Percentiles rank a stretch among this genome's conserved stretches.
Conservation (phyloP, 345 rosid genomes). For the Tarenaya hassleriana region DNA sequence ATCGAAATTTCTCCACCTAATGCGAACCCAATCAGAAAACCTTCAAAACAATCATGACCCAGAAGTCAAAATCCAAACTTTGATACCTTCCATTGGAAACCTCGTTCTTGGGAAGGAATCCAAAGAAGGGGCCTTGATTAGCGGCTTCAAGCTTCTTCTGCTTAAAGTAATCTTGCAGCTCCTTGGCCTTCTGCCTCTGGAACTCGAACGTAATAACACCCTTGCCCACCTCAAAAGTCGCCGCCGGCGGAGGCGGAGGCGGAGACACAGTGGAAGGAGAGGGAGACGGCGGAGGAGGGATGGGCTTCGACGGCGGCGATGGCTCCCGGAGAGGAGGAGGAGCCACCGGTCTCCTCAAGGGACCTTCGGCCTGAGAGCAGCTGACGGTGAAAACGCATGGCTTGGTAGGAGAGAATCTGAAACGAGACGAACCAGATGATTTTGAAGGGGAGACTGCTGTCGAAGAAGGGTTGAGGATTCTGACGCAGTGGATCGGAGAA, state of each 20-base stretch:
- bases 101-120: constrained; percentile 80
- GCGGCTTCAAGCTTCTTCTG: constrained; percentile 83
- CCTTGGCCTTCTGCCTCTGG: constrained; percentile 87
- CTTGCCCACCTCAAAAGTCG: constrained; percentile 29
- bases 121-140: constrained; percentile 85
- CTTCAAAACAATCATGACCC: constrained; percentile 1
- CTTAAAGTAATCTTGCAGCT: constrained; percentile 83
- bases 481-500: constrained; percentile 56
- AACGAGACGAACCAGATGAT: constrained; percentile 28
- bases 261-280: constrained; percentile 30
- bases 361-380: constrained; percentile 79
- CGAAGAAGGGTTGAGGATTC: constrained; percentile 48
- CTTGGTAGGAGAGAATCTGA: constrained; percentile 42
- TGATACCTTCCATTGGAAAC: constrained; percentile 82
- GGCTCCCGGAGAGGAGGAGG: constrained; percentile 52
- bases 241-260: constrained; percentile 27
- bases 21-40: neutral
- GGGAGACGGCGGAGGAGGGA: constrained; percentile 35
- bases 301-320: constrained; percentile 38
- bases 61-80: constrained; percentile 4
- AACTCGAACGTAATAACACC: constrained; percentile 59
- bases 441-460: constrained; percentile 32
- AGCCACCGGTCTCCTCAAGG: constrained; percentile 78
- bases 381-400: constrained; percentile 42
- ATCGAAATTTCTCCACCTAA: too few relatives aligned